phyloP scores from a whole-genome alignment of 2,329 filamentous ascomycete genomes.

The Trichophyton equinum region DNA sequence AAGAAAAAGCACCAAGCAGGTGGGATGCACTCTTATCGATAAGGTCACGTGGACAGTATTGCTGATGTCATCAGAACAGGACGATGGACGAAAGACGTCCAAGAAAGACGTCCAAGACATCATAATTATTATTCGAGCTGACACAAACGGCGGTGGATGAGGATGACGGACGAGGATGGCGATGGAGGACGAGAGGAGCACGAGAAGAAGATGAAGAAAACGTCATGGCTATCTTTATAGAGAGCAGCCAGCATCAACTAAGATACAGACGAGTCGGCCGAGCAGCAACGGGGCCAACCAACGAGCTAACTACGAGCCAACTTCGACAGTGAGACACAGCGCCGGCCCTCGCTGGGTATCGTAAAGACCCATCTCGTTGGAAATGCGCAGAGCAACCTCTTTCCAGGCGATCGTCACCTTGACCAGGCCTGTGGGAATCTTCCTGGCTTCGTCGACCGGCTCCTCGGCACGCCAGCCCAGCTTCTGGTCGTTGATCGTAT shows the following conservation, averaged over 20 bases:
- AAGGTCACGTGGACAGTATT: neutral
- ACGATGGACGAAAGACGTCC: too few species aligned
- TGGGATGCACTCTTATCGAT: neutral
- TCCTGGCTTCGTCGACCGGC: constrained; percentile 9
- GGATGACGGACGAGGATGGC: neutral
- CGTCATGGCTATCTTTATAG: neutral
- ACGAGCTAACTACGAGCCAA: constrained; percentile 15
- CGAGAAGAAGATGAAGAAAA: neutral
- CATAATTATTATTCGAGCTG: too few species aligned
- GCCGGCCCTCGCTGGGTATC: constrained; percentile 29
- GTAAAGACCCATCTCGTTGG: constrained; percentile 35
- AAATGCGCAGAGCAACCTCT: constrained; percentile 31
- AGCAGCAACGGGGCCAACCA: neutral
- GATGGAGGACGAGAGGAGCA: neutral
- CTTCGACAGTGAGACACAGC: constrained; percentile 23
- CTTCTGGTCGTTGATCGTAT: constrained; percentile 18
- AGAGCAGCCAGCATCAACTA: neutral
- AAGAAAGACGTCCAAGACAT: too few species aligned
- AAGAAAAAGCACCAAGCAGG: neutral
- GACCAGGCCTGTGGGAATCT: constrained; percentile 17
- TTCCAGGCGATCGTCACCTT: constrained; percentile 25
- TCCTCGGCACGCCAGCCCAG: constrained; percentile 21
- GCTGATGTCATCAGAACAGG: too few species aligned
- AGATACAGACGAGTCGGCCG: neutral
- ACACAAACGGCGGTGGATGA: neutral